phyloP scores from a whole-genome alignment of 2,329 filamentous ascomycete genomes.

The Ophiocordyceps unilateralis region DNA sequence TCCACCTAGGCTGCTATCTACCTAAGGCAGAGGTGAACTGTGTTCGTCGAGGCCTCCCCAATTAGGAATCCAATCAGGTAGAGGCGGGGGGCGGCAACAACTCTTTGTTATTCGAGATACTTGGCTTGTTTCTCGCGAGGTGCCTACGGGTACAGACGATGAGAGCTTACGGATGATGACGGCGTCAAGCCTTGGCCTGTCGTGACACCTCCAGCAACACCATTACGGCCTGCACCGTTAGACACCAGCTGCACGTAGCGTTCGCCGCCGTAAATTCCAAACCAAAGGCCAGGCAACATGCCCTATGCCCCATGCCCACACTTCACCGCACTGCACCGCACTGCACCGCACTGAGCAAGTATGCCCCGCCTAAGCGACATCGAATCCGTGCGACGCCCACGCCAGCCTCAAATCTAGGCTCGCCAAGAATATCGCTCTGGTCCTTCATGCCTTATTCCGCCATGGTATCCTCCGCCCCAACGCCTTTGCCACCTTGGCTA shows the following conservation, averaged over 20 bases:
- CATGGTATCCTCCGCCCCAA: background rate
- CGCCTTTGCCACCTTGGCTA: slow-evolving; percentile 5
- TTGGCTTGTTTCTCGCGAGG: no score
- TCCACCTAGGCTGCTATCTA: no score
- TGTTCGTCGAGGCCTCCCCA: background rate
- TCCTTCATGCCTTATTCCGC: background rate
- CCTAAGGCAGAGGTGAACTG: no score
- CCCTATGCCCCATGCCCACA: no score
- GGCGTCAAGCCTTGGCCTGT: background rate
- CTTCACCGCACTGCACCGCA: no score
- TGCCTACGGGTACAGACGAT: no score
- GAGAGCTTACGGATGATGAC: background rate
- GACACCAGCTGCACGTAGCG: no score
- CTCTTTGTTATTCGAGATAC: no score
- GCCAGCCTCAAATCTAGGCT: slow-evolving; percentile 1
- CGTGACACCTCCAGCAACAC: background rate
- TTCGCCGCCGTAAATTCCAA: no score
- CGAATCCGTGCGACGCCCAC: background rate
- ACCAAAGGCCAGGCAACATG: no score
- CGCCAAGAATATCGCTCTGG: background rate
- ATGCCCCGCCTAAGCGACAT: background rate
- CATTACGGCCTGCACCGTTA: background rate
- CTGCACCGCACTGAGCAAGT: no score
- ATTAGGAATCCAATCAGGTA: background rate
- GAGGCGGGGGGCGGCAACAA: no score